phyloP scores from a whole-genome alignment of 805 yeast species.

The Wickerhamomyces queroliae region DNA sequence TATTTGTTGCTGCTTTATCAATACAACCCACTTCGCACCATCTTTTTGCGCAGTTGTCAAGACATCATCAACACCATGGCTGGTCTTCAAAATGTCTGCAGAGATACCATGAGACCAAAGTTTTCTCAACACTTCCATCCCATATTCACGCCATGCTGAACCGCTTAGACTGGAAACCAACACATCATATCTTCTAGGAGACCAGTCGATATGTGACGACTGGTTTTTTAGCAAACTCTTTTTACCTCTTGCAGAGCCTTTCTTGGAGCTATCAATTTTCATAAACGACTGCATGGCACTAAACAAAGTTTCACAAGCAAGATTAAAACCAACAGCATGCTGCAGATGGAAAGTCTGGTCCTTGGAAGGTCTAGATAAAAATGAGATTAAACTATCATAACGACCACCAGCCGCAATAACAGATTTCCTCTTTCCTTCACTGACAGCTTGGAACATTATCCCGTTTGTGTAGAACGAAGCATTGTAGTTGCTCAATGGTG shows the following conservation, averaged over 20 bases:
- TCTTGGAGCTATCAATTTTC: slow-evolving; percentile 27
- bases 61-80: slow-evolving; percentile 57
- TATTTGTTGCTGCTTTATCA: slow-evolving; percentile 63
- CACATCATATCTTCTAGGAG: slow-evolving; percentile 70
- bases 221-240: slow-evolving; percentile 28
- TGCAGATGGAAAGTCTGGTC: slow-evolving; percentile 27
- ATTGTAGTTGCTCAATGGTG: slow-evolving; percentile 84
- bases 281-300: slow-evolving; percentile 43
- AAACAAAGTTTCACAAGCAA: slow-evolving; percentile 67
- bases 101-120: slow-evolving; percentile 78
- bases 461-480: slow-evolving; percentile 74
- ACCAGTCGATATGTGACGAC: slow-evolving; percentile 37
- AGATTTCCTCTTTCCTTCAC: slow-evolving; percentile 45
- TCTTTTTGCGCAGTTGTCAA: slow-evolving; percentile 55
- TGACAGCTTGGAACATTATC: slow-evolving; percentile 82
- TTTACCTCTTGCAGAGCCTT: slow-evolving; percentile 24
- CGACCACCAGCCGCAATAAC: slow-evolving; percentile 91
- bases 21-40: slow-evolving; percentile 71
- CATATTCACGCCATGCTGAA: slow-evolving; percentile 48
- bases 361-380: slow-evolving; percentile 54
- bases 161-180: slow-evolving; percentile 66
- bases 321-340: slow-evolving; percentile 80
- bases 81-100: slow-evolving; percentile 57
- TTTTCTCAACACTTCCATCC: slow-evolving; percentile 53
- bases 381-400: slow-evolving; percentile 67